Evolutionary conservation across 352 stramenopile species (phyloP), one percentile per base, ranked within the genome.

Genomic region (Pythium utonaiense): DNA sequence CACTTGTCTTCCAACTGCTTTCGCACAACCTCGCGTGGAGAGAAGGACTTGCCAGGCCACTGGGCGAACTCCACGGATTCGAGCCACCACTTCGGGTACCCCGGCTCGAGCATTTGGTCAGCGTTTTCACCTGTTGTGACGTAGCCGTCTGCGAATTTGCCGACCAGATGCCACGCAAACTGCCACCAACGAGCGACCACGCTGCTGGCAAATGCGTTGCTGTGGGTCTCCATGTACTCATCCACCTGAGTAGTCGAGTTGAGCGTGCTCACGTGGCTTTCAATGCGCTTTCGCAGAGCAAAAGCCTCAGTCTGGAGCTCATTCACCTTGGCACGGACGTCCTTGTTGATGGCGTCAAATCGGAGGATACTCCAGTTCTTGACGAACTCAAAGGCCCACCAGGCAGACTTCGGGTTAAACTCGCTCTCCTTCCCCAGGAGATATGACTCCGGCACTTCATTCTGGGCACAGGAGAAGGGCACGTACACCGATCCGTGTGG

Each of bases 321-420:
- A 0, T 55, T 33, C 42, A 77, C 66, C 44, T 72, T 71, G 30
- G 47, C 50, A 12, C 57, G 62, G 6, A 88, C 70, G 17, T 88
- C 75, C 17, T 60, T 58, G 53, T 60, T 79, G 41, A 89, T 88
- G 6, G 60, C 60, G 42, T 86, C 66, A 34, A 83, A 89, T 36
- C 78, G 78, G 12, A 89, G 52, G 53, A 84, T 70, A 52, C 79
- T 86, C 80, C 78, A 88, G 66, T 89, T 87, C 57, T 85, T 83
- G 40, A 89, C 78, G 71, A 88, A 83, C 50, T 88, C 78, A 58
- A 89, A 89, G 16, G 77, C 77, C 76, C 80, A 84, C 80, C 80
- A 89, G 28, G 80, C 73, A 19, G 77, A 88, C 27, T 78, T 56
- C 13, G 57, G 54, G 24, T 64, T 60, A 30, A 89, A 85, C 47